Evolutionary conservation across 306 rosid genomes (phyloP), one percentile per base, ranked within the genome.

Genomic region (Fragaria ananassa): DNA sequence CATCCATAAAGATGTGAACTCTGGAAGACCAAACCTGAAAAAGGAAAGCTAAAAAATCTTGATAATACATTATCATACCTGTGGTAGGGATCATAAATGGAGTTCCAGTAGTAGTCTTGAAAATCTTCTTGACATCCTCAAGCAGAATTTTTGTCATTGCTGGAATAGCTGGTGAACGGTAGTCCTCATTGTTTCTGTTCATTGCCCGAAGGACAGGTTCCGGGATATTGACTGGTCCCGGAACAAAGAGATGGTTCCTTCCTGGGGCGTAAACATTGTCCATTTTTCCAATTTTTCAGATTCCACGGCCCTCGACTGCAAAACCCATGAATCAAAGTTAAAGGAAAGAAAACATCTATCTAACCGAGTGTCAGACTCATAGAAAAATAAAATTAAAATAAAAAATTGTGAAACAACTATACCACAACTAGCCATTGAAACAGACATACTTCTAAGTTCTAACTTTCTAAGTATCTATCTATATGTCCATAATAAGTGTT

Each of bases 201-300:
- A 96, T 96, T 1, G 99, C 93, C 50, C 99, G 89, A 35, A 92
- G 78, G 82, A 96, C 92, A 13, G 82, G 91, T 56, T 96, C 99
- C 0, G 98, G 99, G 81, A 96, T 92, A 86, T 96, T 96, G 74
- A 96, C 99, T 0, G 99, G 99, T 84, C 99, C 99, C 2, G 99
- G 99, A 69, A 96, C 99, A 80, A 96, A 96, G 82, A 96, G 98
- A 76, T 96, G 99, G 93, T 92, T 81, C 74, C 86, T 91, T 86
- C 99, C 99, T 37, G 99, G 98, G 85, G 75, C 99, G 86, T 96
- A 66, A 6, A 89, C 74, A 35, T 89, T 74, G 79, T 96, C 99
- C 99, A 96, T 96, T 79, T 91, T 62, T 84, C 47, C 57, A 79
- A 81, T 68, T 78, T 79, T 81, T 34, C 78, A 84, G 74, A 39